Conservation (phyloP, 495 filamentous ascomycete genomes). For the Aspergillus homomorphus region DNA sequence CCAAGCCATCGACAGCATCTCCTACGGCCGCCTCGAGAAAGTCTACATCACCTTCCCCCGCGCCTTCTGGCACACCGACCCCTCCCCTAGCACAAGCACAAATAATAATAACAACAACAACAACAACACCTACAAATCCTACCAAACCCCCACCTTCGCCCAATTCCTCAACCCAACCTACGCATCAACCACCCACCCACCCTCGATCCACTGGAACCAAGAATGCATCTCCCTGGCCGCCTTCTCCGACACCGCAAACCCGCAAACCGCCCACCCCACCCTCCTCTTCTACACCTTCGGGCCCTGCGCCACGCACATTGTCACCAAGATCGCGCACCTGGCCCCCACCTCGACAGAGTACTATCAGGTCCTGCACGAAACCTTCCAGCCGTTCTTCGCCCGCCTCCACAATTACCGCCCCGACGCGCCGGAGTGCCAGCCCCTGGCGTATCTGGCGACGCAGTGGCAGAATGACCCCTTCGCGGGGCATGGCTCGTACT, state of each 20-base stretch:
- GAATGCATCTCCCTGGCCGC: constrained; percentile 76
- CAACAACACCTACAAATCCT: constrained; percentile 9
- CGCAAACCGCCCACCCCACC: constrained; percentile 64
- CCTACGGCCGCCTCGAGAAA: constrained; percentile 90
- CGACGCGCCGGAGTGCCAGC: constrained; percentile 54
- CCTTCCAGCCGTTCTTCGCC: constrained; percentile 66
- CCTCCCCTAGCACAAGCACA: constrained; percentile 2
- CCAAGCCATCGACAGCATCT: constrained; percentile 71
- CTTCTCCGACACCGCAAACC: constrained; percentile 49
- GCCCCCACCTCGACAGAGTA: constrained; percentile 28
- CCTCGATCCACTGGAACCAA: constrained; percentile 70
- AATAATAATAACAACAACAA: constrained; percentile 7
- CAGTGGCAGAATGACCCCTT: constrained; percentile 79
- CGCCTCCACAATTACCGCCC: constrained; percentile 63
- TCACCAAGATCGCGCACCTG: constrained; percentile 35
- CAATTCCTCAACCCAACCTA: constrained; percentile 55
- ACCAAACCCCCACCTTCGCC: constrained; percentile 27
- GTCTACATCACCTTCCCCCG: constrained; percentile 82
- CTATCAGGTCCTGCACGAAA: constrained; percentile 31
- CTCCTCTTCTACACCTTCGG: constrained; percentile 92
- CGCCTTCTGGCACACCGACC: constrained; percentile 57
- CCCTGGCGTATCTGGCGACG: constrained; percentile 62
- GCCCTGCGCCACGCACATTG: constrained; percentile 50
- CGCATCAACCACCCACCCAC: constrained; percentile 62
- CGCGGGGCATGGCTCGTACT: constrained; percentile 87